Evolutionary conservation across 768 basidiomycete genomes (phyloP).

Genomic region (Pleurotus citrinopileatus): DNA sequence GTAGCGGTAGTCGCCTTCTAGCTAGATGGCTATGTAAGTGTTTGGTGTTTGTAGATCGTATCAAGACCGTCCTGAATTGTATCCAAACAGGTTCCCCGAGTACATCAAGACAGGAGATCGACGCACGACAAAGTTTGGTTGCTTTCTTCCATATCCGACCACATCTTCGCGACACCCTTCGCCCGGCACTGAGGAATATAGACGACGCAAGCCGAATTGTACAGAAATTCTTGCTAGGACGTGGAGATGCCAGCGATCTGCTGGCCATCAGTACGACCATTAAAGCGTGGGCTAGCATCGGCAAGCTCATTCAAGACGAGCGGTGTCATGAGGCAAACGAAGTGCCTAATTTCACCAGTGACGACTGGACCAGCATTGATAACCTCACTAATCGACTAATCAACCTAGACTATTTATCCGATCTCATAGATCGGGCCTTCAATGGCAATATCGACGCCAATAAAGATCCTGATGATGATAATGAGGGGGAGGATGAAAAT

Average conservation of each 20-base stretch:
- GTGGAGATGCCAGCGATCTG: slow-evolving; percentile 66
- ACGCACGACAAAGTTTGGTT: slow-evolving; percentile 73
- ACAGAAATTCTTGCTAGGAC: slow-evolving; percentile 70
- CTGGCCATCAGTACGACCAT: slow-evolving; percentile 62
- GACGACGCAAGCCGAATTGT: slow-evolving; percentile 76
- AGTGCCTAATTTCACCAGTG: slow-evolving; percentile 19
- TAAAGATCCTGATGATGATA: too few species aligned
- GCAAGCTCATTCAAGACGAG: slow-evolving; percentile 52
- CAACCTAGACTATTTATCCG: slow-evolving; percentile 49
- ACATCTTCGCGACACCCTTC: slow-evolving; percentile 64
- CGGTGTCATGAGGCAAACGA: slow-evolving; percentile 45
- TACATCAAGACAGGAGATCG: slow-evolving; percentile 70
- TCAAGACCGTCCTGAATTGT: too few species aligned
- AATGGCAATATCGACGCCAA: slow-evolving; percentile 23
- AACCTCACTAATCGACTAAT: slow-evolving; percentile 50
- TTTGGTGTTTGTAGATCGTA: too few species aligned
- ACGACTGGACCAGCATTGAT: slow-evolving; percentile 58
- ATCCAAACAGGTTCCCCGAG: slow-evolving; percentile 82
- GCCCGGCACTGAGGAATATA: slow-evolving; percentile 47
- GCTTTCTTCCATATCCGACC: slow-evolving; percentile 61
- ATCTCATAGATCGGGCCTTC: slow-evolving; percentile 52
- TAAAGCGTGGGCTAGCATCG: slow-evolving; percentile 53
- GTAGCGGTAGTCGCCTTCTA: slow-evolving; percentile 73
- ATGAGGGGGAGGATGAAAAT: neutral
- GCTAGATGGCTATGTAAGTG: slow-evolving; percentile 73